Base-by-base conservation (phyloP, 495 filamentous ascomycete genomes). In the Thermothielavioides terrestris region DNA sequence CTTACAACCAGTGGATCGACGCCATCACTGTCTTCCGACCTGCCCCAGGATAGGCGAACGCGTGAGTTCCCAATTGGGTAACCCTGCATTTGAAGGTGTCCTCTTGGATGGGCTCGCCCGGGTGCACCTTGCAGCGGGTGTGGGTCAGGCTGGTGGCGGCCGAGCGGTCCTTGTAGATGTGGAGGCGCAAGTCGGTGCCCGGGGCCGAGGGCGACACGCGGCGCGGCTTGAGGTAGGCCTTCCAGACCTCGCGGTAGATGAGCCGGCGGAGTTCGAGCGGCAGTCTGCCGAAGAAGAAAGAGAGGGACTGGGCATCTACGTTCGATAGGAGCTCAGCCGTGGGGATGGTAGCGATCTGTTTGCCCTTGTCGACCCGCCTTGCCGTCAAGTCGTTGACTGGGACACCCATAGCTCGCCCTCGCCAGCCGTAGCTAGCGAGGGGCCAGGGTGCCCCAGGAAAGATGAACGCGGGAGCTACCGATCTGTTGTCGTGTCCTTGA, bases 221-320 rank as follows among this genome's bases (percentile, higher is more conserved):
- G 30, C 36, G 42, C 2, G 44, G 10, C 28, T 39, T 15, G 32
- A 64, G 46, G 48, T 58, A 58, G 22, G 11, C 18, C n/a, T 26
- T 6, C 59, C 54, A 62, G 7, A 60, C 39, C 6, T 58, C 25
- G 20, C 27, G 35, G 42, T 58, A 62, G 39, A 65, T 60, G 9
- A 49, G 44, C 9, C 50, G 53, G 6, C 62, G 51, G 22, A 65
- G 27, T 31, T 65, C 62, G 35, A 56, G 50, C 4, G 62, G 59
- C 2, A 65, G 52, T 7, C 38, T 30, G 43, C 35, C 8, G 44
- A 60, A 59, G 35, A 62, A 54, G 18, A 6, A 14, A 3, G 52
- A 61, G 7, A 31, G 17, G 23, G 26, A 25, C 18, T 63, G 60
- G 37, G 30, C 5, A 22, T 49, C 42, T 34, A 41, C 45, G 1